Conservation (phyloP, 805 yeast species). For the Dipodascus geniculatus region DNA sequence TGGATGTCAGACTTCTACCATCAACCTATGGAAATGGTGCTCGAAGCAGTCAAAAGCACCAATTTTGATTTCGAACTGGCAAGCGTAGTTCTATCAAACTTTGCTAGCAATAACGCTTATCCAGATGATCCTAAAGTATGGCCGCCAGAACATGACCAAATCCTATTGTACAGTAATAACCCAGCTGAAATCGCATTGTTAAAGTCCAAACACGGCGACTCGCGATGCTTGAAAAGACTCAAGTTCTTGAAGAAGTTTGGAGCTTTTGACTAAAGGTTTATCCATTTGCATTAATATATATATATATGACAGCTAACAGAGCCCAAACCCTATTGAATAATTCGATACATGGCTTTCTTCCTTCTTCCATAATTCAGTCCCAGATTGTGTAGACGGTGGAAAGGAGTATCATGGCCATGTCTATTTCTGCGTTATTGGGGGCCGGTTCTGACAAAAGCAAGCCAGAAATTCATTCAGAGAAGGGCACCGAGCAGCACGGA, state of each 20-base stretch:
- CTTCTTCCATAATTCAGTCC: background rate
- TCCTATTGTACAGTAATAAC: background rate
- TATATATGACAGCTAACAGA: background rate
- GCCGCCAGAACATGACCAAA: background rate
- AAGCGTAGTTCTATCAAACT: background rate
- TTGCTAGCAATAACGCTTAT: background rate
- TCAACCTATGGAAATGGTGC: background rate
- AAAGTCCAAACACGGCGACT: background rate
- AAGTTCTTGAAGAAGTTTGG: background rate
- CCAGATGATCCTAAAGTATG: background rate
- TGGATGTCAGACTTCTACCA: background rate
- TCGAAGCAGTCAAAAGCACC: background rate
- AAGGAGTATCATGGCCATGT: slow-evolving; percentile 6
- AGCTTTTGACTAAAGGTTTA: no score
- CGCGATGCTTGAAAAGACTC: background rate
- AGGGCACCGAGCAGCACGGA: background rate
- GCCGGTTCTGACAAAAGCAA: background rate
- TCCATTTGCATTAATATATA: background rate
- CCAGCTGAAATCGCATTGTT: background rate
- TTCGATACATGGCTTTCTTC: background rate
- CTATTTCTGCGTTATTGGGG: slow-evolving; percentile 6
- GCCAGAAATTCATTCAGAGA: background rate
- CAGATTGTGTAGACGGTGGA: background rate
- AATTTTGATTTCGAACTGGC: background rate
- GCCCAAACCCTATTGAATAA: background rate